Conservation (phyloP, 441 rosid species). For the Breynia disticha region DNA sequence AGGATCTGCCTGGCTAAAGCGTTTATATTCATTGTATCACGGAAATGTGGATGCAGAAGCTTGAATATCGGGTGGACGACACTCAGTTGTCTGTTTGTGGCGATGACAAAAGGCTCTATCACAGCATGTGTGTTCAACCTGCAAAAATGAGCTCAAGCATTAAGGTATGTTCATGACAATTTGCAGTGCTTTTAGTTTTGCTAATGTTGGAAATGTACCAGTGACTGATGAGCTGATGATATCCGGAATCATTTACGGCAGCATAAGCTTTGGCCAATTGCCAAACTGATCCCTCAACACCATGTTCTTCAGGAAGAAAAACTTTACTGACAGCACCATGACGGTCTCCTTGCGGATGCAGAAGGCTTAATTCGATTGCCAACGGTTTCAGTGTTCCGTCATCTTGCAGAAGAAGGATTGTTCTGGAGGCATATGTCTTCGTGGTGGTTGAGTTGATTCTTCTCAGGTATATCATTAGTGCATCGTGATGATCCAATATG, state of each 20-base stretch:
- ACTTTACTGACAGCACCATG: slow-evolving; percentile 61
- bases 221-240: slow-evolving; percentile 81
- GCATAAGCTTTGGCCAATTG: slow-evolving; percentile 87
- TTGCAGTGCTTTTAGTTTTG: slow-evolving; percentile 1
- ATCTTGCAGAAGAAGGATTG: slow-evolving; percentile 55
- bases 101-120: slow-evolving; percentile 80
- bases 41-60: slow-evolving; percentile 87
- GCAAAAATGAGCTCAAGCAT: slow-evolving; percentile 9
- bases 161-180: background rate
- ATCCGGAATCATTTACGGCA: slow-evolving; percentile 79
- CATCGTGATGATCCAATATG: slow-evolving; percentile 78
- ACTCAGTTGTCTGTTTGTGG: slow-evolving; percentile 67
- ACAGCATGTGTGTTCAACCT: slow-evolving; percentile 83
- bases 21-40: slow-evolving; percentile 87
- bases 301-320: slow-evolving; percentile 54
- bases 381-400: slow-evolving; percentile 68
- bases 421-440: slow-evolving; percentile 74
- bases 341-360: slow-evolving; percentile 57
- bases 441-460: slow-evolving; percentile 59
- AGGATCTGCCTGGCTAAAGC: slow-evolving; percentile 72
- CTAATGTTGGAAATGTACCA: slow-evolving; percentile 38
- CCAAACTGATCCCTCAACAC: slow-evolving; percentile 62
- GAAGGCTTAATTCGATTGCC: slow-evolving; percentile 81
- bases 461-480: slow-evolving; percentile 58
- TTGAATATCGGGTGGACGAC: slow-evolving; percentile 76